A percentile compares a stretch with the other conserved stretches of the same genome.
These are phyloP conservation scores for Debaryomyces fabryi DNA, from an alignment of 1,139 yeast genomes.

Conservation along the genomic window DNA sequence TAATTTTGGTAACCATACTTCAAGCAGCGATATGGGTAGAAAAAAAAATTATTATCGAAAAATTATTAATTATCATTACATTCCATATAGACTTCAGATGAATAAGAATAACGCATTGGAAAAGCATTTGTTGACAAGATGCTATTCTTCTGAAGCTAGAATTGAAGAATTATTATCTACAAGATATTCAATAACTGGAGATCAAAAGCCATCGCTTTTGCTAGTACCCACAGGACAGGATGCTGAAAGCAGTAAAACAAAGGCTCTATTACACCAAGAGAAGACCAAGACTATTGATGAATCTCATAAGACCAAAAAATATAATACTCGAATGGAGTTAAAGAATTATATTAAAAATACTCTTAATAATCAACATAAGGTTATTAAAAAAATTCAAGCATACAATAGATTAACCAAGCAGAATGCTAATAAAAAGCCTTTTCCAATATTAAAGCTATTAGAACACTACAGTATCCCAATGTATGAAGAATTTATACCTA, in stretches of 20 bases:
- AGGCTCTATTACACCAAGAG: conserved; percentile 23
- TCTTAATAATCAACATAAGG: conserved; percentile 38
- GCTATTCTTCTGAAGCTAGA: conserved; percentile 43
- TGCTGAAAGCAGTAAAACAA: conserved; percentile 18
- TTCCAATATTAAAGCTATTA: conserved; percentile 32
- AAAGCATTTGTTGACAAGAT: conserved; percentile 51
- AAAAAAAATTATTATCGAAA: not conserved
- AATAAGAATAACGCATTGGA: conserved; percentile 51
- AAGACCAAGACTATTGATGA: conserved; percentile 12
- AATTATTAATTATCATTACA: not conserved
- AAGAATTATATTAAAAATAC: conserved; percentile 44
- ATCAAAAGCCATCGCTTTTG: conserved; percentile 60
- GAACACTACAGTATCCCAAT: conserved; percentile 46
- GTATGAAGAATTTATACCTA: conserved; percentile 53
- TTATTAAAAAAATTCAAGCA: conserved; percentile 36
- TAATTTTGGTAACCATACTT: not conserved
- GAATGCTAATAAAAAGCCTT: conserved; percentile 19
- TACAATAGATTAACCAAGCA: conserved; percentile 23
- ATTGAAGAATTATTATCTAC: conserved; percentile 54
- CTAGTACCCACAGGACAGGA: conserved; percentile 45
- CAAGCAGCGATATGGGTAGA: not conserved
- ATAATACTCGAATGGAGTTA: conserved; percentile 48
- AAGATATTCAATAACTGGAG: conserved; percentile 59
- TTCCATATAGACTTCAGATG: conserved; percentile 19
- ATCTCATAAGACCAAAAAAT: conserved; percentile 21